Evolutionary conservation across 495 filamentous ascomycete genomes (phyloP).

Genomic region (Annulohypoxylon maeteangense): DNA sequence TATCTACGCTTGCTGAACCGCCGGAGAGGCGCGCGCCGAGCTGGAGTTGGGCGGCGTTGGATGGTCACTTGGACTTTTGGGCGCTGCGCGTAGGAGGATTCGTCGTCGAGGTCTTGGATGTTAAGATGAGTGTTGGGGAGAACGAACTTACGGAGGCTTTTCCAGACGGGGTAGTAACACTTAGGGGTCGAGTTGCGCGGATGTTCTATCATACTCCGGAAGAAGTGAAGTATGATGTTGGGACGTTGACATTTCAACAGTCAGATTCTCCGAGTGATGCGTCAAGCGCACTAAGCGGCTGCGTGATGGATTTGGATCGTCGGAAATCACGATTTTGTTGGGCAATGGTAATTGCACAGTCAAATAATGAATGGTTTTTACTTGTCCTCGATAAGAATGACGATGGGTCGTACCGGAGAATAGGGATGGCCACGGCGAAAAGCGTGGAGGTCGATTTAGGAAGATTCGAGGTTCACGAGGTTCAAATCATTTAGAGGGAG

Average conservation of each 20-base stretch:
- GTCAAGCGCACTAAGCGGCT: background rate
- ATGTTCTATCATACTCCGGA: slow-evolving; percentile 35
- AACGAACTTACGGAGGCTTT: slow-evolving; percentile 13
- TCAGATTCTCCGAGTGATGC: slow-evolving; percentile 3
- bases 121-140: slow-evolving; percentile 21
- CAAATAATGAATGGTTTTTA: slow-evolving; percentile 13
- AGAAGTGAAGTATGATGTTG: slow-evolving; percentile 7
- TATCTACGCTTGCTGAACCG: slow-evolving; percentile 15
- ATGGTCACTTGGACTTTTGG: slow-evolving; percentile 37
- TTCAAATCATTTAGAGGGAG: slow-evolving; percentile 5
- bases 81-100: slow-evolving; percentile 13
- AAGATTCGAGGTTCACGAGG: slow-evolving; percentile 27
- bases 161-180: slow-evolving; percentile 13
- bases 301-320: slow-evolving; percentile 37
- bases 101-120: slow-evolving; percentile 26
- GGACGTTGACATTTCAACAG: slow-evolving; percentile 20
- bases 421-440: slow-evolving; percentile 22
- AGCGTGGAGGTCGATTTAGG: slow-evolving; percentile 1
- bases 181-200: slow-evolving; percentile 17
- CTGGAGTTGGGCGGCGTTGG: slow-evolving; percentile 46
- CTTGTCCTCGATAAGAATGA: slow-evolving; percentile 24
- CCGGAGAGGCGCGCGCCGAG: slow-evolving; percentile 38
- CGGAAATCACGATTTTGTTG: slow-evolving; percentile 20
- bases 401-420: slow-evolving; percentile 21
- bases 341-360: slow-evolving; percentile 17